Evolutionary conservation across 1,139 yeast species (phyloP).

Genomic region (Hyphopichia buzzinii): DNA sequence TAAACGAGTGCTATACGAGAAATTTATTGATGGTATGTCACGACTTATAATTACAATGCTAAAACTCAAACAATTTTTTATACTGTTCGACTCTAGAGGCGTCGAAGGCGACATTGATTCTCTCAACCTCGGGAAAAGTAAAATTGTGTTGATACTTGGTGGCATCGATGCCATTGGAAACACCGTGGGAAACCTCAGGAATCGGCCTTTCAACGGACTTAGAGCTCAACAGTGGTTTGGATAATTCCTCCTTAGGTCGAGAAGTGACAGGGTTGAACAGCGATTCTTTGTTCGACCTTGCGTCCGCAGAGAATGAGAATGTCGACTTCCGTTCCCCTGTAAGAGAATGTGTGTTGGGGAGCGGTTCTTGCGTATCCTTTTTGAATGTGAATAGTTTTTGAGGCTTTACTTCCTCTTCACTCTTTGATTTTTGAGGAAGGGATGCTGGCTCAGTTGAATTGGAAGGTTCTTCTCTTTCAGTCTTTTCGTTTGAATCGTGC

Average conservation of each 20-base stretch:
- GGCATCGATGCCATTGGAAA: neutral
- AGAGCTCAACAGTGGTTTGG: no score
- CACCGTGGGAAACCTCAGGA: neutral
- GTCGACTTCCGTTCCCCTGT: no score
- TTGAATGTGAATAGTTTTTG: neutral
- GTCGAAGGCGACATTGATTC: constrained; percentile 21
- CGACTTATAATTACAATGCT: constrained; percentile 3
- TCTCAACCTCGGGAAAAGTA: constrained; percentile 30
- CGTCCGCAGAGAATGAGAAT: no score
- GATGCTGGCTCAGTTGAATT: neutral
- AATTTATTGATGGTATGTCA: no score
- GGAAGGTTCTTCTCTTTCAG: no score
- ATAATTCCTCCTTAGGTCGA: no score
- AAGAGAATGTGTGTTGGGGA: no score
- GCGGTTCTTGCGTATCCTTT: neutral
- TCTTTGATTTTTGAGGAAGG: neutral
- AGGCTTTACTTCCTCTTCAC: neutral
- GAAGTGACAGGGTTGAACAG: no score
- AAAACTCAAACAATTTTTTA: constrained; percentile 28
- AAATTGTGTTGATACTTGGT: constrained; percentile 10
- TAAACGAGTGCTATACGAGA: no score
- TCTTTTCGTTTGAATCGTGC: neutral
- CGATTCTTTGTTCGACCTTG: no score
- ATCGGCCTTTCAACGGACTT: no score
- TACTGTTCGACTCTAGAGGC: constrained; percentile 24